Evolutionary conservation across 805 yeast genomes (phyloP).

Genomic region (Starmerella lactis-condensi): DNA sequence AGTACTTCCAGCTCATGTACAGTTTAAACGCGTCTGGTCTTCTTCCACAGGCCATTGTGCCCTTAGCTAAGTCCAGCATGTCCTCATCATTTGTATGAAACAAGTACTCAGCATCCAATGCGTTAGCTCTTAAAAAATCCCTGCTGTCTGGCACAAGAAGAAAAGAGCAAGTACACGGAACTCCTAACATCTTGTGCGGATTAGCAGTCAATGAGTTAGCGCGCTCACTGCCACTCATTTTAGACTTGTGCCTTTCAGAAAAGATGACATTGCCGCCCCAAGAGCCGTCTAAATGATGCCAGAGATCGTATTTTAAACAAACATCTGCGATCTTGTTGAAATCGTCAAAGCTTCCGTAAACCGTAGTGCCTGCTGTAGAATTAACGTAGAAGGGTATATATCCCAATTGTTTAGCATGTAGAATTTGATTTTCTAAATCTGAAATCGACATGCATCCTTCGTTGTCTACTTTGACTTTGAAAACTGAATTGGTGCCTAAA

Average conservation of each 20-base stretch:
- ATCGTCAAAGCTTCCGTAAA: constrained; percentile 66
- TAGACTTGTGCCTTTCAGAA: constrained; percentile 29
- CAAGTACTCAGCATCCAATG: constrained; percentile 60
- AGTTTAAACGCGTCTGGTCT: constrained; percentile 66
- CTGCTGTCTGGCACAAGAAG: constrained; percentile 50
- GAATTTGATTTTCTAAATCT: constrained; percentile 31
- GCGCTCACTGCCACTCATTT: constrained; percentile 39
- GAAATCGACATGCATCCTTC: constrained; percentile 40
- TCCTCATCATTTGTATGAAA: constrained; percentile 42
- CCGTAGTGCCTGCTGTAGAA: constrained; percentile 82
- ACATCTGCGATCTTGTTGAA: constrained; percentile 36
- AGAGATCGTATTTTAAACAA: constrained; percentile 36
- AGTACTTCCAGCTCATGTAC: constrained; percentile 65
- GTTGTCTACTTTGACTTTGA: constrained; percentile 39
- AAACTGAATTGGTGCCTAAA: constrained; percentile 41
- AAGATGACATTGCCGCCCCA: constrained; percentile 82
- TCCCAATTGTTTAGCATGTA: constrained; percentile 32
- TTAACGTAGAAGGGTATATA: constrained; percentile 55
- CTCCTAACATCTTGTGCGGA: constrained; percentile 82
- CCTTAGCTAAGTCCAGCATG: constrained; percentile 62
- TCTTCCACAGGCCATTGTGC: constrained; percentile 85
- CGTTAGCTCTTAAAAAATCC: constrained; percentile 51
- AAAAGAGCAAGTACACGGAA: constrained; percentile 52
- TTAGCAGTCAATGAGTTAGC: constrained; percentile 67
- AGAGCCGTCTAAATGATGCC: constrained; percentile 79